phyloP scores from a whole-genome alignment of 2,329 filamentous ascomycete genomes.

The Hortaea sp. region DNA sequence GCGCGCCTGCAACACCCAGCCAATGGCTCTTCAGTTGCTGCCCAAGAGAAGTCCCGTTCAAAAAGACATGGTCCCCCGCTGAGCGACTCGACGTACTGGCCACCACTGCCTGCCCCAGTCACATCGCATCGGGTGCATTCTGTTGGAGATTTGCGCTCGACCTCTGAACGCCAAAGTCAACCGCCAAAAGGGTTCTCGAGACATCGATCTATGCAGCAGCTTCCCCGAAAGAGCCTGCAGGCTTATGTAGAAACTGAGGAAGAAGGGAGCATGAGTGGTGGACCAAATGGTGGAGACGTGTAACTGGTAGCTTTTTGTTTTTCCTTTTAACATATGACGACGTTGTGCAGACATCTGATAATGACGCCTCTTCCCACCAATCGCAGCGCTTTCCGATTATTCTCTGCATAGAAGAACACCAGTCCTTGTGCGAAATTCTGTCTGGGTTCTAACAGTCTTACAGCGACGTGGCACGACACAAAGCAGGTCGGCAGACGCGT shows the following conservation, averaged over 20 bases:
- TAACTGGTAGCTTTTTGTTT: neutral
- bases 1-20: neutral
- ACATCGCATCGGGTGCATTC: constrained; percentile 8
- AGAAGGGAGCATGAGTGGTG: constrained; percentile 6
- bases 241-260: constrained; percentile 17
- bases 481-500: too few species aligned
- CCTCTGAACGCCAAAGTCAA: neutral
- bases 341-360: too few species aligned
- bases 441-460: too few species aligned
- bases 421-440: too few species aligned
- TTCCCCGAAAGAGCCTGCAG: constrained; percentile 10
- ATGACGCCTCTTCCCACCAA: too few species aligned
- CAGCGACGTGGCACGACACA: too few species aligned
- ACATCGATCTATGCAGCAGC: constrained; percentile 12
- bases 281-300: constrained; percentile 5
- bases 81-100: constrained; percentile 3
- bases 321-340: too few species aligned
- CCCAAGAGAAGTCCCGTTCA: neutral
- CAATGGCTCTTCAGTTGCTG: neutral
- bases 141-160: constrained; percentile 2
- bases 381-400: too few species aligned
- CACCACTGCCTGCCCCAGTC: constrained; percentile 10
- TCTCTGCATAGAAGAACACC: too few species aligned
- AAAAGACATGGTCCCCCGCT: neutral
- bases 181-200: constrained; percentile 4